Base-by-base conservation (phyloP, 2,329 filamentous ascomycete genomes). In the Setomelanomma holmii region DNA sequence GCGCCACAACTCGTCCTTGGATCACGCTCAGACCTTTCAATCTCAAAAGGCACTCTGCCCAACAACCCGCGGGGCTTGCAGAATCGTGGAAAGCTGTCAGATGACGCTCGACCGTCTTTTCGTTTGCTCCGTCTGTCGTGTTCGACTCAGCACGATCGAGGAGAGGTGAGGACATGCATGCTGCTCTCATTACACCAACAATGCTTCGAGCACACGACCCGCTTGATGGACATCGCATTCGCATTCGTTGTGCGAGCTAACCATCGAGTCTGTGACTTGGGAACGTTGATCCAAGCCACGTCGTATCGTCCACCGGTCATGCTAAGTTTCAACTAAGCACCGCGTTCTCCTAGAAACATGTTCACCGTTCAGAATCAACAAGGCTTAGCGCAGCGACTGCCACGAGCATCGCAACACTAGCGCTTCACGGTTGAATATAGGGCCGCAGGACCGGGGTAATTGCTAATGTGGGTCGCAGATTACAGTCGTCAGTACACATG, bases 381-480 rank as follows among this genome's bases (percentile, higher is more conserved):
- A 40, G 30, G 51, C 45, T 21, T 22, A 23, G 5, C 21, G 39
- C 20, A 22, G 20, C 34, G 23, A 8, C 20, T 53, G 45, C 50
- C 51, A 53, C 40, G 45, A 41, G 51, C 51, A 45, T 24, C 49
- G 47, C 49, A 42, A 45, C 42, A 21, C 38, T 54, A 51, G 34
- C 39, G 42, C 23, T 11, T 40, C 35, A 21, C 44, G 16, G 56
- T 50, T 50, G 52, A 23, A 30, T n/a, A 23, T 24, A 41, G 52
- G 51, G 48, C 44, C 24, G 3, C 12, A 24, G 11, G 30, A 49
- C 44, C 53, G 46, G 40, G 49, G 51, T 40, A 45, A 54, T 8
- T 51, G 46, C 40, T 49, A 53, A 51, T 58, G 57, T 58, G 55
- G 55, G 49, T 44, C 46, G 30, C 33, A 46, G 48, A 54, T 56